A percentile compares a stretch with the other conserved stretches of the same genome.
Evolutionary conservation across 495 filamentous ascomycete genomes (phyloP).

Genomic region (Penicillium ucsense): DNA sequence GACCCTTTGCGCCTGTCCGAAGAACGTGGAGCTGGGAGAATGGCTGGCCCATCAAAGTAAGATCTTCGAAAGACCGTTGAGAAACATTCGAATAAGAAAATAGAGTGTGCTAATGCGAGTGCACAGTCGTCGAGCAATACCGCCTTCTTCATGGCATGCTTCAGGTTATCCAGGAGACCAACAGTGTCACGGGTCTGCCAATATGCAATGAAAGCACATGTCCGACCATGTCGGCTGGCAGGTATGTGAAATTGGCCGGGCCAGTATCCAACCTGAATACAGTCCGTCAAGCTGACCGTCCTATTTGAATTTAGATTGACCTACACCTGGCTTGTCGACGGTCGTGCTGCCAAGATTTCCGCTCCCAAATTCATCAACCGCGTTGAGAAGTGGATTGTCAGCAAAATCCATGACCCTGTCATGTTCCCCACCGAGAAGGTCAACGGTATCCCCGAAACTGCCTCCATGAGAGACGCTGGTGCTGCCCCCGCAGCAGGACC

Average conservation of each 20-base stretch:
- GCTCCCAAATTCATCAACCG: conserved; percentile 81
- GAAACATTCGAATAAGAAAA: neutral
- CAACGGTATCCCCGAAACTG: conserved; percentile 43
- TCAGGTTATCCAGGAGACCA: conserved; percentile 68
- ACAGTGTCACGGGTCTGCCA: conserved; percentile 55
- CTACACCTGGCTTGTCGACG: conserved; percentile 71
- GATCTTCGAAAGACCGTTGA: conserved; percentile 3
- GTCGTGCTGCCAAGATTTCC: conserved; percentile 52
- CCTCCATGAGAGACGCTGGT: conserved; percentile 49
- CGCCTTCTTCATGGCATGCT: conserved; percentile 78
- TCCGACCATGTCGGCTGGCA: conserved; percentile 83
- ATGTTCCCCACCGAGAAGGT: conserved; percentile 78
- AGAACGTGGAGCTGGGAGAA: conserved; percentile 81
- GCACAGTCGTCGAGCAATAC: conserved; percentile 78
- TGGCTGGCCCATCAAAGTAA: conserved; percentile 93
- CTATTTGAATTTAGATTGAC: conserved; percentile 49
- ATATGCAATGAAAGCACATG: conserved; percentile 78
- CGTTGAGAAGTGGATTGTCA: conserved; percentile 88
- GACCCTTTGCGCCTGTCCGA: conserved; percentile 82
- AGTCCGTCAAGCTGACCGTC: no score
- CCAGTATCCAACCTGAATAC: neutral
- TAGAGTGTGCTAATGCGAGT: conserved; percentile 11
- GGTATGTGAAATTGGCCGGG: conserved; percentile 47
- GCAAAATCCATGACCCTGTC: conserved; percentile 76
- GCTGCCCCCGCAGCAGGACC: conserved; percentile 39